Conservation (phyloP, 805 yeast genomes). For the Candida quercuum region DNA sequence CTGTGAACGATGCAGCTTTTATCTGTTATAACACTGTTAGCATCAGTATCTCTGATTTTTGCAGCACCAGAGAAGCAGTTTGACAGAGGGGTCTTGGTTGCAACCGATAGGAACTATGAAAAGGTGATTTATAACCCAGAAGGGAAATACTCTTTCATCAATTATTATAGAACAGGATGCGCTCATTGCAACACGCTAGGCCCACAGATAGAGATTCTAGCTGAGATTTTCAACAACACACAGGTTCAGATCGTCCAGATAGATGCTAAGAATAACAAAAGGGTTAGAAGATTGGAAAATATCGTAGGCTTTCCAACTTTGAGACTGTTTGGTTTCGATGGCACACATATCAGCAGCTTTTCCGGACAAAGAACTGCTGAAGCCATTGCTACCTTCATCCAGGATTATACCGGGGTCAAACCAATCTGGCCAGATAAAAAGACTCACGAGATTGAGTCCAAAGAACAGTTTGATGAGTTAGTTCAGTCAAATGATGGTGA, state of each 20-base stretch:
- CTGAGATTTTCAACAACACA: constrained; percentile 35
- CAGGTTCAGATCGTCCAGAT: constrained; percentile 30
- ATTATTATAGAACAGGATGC: constrained; percentile 40
- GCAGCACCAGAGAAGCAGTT: not conserved
- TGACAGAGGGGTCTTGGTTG: constrained; percentile 15
- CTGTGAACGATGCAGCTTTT: not conserved
- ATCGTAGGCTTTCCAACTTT: constrained; percentile 45
- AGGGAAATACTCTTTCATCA: constrained; percentile 20
- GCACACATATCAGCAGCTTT: constrained; percentile 35
- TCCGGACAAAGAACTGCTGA: constrained; percentile 29
- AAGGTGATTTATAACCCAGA: constrained; percentile 12
- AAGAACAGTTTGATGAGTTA: constrained; percentile 11
- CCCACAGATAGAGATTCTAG: constrained; percentile 40
- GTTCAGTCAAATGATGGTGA: constrained; percentile 5
- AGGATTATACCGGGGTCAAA: constrained; percentile 27
- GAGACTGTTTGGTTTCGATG: constrained; percentile 37
- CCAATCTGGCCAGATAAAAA: constrained; percentile 27
- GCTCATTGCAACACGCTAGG: constrained; percentile 39
- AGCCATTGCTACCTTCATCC: constrained; percentile 26
- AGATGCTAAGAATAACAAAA: constrained; percentile 28
- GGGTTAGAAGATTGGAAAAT: constrained; percentile 33
- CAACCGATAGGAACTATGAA: constrained; percentile 18
- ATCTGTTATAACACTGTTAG: not conserved
- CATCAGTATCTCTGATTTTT: too few relatives aligned
- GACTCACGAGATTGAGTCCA: constrained; percentile 10